Conservation (phyloP, 768 basidiomycete genomes). For the Boletus coccyginus region DNA sequence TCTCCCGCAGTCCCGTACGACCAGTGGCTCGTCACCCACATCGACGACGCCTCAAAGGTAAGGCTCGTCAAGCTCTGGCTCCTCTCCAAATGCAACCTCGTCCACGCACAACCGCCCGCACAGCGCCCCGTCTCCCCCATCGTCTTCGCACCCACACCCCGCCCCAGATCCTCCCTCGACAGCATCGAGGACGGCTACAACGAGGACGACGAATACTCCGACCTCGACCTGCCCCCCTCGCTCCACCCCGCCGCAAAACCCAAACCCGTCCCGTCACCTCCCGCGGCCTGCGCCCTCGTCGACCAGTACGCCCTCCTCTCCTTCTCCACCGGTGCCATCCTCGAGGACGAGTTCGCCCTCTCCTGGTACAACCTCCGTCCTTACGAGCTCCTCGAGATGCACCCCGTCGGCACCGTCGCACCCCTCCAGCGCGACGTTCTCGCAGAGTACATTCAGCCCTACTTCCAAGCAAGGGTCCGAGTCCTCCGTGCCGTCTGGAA, state of each 20-base stretch:
- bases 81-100: conserved; percentile 52
- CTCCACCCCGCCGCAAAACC: conserved; percentile 9
- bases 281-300: conserved; percentile 19
- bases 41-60: conserved; percentile 59
- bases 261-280: conserved; percentile 10
- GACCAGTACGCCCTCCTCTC: conserved; percentile 53
- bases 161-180: conserved; percentile 20
- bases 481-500: conserved; percentile 47
- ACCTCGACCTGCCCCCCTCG: conserved; percentile 21
- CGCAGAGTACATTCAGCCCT: conserved; percentile 51
- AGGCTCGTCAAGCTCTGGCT: conserved; percentile 62
- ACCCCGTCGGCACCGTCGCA: conserved; percentile 42
- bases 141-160: conserved; percentile 48
- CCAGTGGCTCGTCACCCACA: conserved; percentile 74
- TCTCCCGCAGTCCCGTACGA: conserved; percentile 57
- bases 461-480: conserved; percentile 54
- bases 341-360: conserved; percentile 61
- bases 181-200: conserved; percentile 26
- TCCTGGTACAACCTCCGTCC: conserved; percentile 59
- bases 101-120: conserved; percentile 23
- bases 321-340: conserved; percentile 66
- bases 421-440: conserved; percentile 41
- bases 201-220: conserved; percentile 35
- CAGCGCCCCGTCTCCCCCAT: conserved; percentile 62
- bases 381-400: conserved; percentile 70